Evolutionary conservation across 2,329 filamentous ascomycete genomes (phyloP), one percentile per base, ranked within the genome.

Genomic region (Fusarium domesticum): DNA sequence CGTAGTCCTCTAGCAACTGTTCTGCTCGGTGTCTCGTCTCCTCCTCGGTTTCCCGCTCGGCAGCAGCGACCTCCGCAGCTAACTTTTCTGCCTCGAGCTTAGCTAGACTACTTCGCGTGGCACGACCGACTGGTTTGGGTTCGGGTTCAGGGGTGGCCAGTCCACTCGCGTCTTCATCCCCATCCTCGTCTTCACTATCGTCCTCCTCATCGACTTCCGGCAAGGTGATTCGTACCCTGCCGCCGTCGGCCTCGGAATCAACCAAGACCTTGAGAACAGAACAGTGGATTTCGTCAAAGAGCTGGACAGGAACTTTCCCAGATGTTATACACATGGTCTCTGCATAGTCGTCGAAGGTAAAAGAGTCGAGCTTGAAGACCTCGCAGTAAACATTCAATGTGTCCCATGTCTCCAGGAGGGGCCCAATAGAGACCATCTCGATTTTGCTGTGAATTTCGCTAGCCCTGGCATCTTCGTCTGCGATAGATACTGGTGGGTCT

Each of bases 331-430:
- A 78, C 75, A 98, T 83, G 0, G 91, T 86, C 63, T 97, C 87
- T 5, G 96, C 77, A 59, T 91, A 97, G 65, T 98, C 93, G 64
- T 98, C 93, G 60, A 97, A 95, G 0, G 92, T 97, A 63, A 98
- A 98, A 0, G 92, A 97, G 66, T 98, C 93, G 18, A 98, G 76
- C 60, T 89, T 82, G 62, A 95, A 95, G 15, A 96, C 85, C 60
- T 96, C 89, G 62, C 90, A 95, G 63, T 96, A 96, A n/a, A 98
- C 92, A 60, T 96, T 98, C 25, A 98, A 76, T 0, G 91, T 96
- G 58, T 96, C 90, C 93, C 93, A 98, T 0, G 88, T 89, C 68
- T 96, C 92, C 18, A 98, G 70, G 14, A 97, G 72, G 3, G 83
- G 78, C 0, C 91, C 90, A n/a, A 96, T 81, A 4, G 89, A 92